Base-by-base conservation (phyloP, 1,139 yeast species). In the Blastobotrys niveus region DNA sequence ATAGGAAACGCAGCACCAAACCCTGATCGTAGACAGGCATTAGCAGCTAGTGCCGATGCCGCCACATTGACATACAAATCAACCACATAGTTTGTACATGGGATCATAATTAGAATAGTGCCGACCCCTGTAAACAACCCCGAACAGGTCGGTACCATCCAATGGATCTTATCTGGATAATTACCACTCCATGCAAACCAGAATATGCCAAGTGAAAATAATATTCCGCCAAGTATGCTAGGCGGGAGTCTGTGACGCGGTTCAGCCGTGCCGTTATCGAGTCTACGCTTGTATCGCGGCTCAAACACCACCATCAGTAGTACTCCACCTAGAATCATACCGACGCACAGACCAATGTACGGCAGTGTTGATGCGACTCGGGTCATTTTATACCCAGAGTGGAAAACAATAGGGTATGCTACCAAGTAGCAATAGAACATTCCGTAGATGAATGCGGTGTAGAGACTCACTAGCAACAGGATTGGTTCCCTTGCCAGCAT, bases 31-130 rank as follows among this genome's bases (percentile, higher is more conserved):
- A 87, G 68, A 58, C 87, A 79, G 0, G 95, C 79, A 60, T 85
- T 85, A n/a, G 83, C 95, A 7, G 95, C 95, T 53, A 87, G 70
- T 1, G 95, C 95, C 20, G 94, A 82, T 4, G 95, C 95, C 4
- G 95, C 93, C 55, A 81, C 78, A 47, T 78, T 62, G 52, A 84
- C 69, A 60, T 85, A 87, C 33, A 82, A 70, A 62, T 86, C 95
- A 56, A 86, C 79, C 54, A 86, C 73, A 62, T 86, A 86, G 59
- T 80, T 83, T 55, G 85, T 65, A 46, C 86, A 76, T 14, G 93
- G 82, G 52, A 82, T 72, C 71, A 86, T 84, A 51, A 85, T 80
- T 41, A 80, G 70, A 57, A 85, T 71, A 51, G 84, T 69, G 27
- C 95, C 94, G 55, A 73, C 74, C 15, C 95, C 95, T 40, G 82